Conservation (phyloP, 1,139 yeast genomes). For the Pichia sp. region DNA sequence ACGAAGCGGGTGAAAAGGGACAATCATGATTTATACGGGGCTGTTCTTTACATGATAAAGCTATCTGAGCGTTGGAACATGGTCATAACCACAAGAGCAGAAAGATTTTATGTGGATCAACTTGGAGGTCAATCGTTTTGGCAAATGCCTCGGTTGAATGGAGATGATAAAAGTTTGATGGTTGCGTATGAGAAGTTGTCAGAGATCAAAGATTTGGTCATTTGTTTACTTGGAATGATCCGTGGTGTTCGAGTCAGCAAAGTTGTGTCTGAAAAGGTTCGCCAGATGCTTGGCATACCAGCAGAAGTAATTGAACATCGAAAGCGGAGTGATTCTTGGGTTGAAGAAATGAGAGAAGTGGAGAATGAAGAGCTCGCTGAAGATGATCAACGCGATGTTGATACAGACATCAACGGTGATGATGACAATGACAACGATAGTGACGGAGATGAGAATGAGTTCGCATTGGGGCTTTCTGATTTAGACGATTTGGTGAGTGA, state of each 20-base stretch:
- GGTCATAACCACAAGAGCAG: conserved; percentile 41
- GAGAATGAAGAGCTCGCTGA: background rate
- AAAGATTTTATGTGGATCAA: conserved; percentile 41
- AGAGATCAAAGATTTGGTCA: conserved; percentile 25
- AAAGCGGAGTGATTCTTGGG: background rate
- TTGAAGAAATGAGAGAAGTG: background rate
- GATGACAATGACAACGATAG: background rate
- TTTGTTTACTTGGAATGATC: conserved; percentile 41
- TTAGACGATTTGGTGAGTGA: conserved; percentile 11
- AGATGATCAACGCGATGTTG: conserved; percentile 8
- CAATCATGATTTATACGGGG: conserved; percentile 3
- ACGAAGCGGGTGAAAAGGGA: conserved; percentile 5
- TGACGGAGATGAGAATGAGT: conserved; percentile 6
- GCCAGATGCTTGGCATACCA: background rate
- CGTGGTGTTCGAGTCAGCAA: conserved; percentile 38
- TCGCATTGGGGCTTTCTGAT: conserved; percentile 18
- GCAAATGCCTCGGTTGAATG: conserved; percentile 27
- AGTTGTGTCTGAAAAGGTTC: background rate
- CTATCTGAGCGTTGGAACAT: conserved; percentile 36
- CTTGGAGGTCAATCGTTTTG: conserved; percentile 25
- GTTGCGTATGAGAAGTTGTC: conserved; percentile 32
- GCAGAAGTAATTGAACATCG: background rate
- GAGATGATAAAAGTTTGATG: conserved; percentile 23
- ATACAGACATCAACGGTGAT: background rate
- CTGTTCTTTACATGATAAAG: conserved; percentile 11